phyloP scores from a whole-genome alignment of 2,329 filamentous ascomycete genomes.

The Bipolaris sorokiniana region DNA sequence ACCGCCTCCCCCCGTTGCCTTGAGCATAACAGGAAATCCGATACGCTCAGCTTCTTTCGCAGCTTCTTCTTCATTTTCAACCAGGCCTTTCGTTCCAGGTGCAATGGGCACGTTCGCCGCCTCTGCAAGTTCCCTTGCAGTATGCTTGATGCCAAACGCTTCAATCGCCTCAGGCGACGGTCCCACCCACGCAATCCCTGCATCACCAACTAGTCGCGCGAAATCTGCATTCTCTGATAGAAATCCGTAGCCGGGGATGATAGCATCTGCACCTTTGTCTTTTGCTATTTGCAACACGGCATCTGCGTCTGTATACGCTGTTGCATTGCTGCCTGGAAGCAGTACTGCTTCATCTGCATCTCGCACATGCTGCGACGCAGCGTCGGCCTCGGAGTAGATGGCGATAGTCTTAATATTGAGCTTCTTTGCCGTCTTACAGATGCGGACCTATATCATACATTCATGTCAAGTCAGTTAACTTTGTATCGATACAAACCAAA shows the following conservation, averaged over 20 bases:
- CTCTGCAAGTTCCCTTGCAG: conserved; percentile 60
- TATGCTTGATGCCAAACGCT: conserved; percentile 65
- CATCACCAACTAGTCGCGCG: conserved; percentile 58
- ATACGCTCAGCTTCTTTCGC: conserved; percentile 55
- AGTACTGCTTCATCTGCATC: conserved; percentile 61
- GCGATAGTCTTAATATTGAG: conserved; percentile 61
- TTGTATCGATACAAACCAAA: conserved; percentile 4
- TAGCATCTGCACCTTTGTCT: conserved; percentile 58
- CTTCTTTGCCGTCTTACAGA: conserved; percentile 58
- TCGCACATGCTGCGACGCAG: conserved; percentile 60
- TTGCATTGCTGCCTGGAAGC: conserved; percentile 56
- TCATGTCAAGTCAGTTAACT: conserved; percentile 22
- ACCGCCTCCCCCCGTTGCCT: conserved; percentile 65
- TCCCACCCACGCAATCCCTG: conserved; percentile 66
- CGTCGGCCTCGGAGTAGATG: conserved; percentile 64
- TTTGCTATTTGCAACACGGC: conserved; percentile 61
- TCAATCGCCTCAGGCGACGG: conserved; percentile 62
- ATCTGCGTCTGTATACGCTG: conserved; percentile 58
- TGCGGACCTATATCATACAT: conserved; percentile 48
- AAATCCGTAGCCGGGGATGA: conserved; percentile 73
- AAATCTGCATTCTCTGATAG: conserved; percentile 69
- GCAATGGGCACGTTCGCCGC: conserved; percentile 62
- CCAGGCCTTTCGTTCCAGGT: conserved; percentile 59
- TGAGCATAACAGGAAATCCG: conserved; percentile 63
- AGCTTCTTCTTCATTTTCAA: conserved; percentile 44